Conservation (phyloP, 768 basidiomycete genomes). For the Suillus discolor region DNA sequence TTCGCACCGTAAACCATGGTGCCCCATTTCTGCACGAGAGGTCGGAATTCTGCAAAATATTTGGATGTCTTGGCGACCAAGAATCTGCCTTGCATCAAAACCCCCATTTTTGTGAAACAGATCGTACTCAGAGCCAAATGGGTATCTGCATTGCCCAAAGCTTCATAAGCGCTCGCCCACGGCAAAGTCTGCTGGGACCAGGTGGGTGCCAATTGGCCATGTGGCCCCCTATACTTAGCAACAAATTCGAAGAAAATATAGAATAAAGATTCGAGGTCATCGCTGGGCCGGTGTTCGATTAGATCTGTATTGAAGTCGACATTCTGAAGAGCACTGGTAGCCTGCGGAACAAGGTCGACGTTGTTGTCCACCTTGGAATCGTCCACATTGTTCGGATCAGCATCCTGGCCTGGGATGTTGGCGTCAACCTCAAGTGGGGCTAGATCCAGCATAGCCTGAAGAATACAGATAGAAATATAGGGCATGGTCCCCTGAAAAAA, state of each 20-base stretch:
- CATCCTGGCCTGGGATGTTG: not conserved
- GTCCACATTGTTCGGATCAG: not conserved
- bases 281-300: not conserved
- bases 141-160: not conserved
- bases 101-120: not conserved
- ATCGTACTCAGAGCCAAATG: not conserved
- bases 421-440: not conserved
- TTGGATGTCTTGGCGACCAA: not conserved
- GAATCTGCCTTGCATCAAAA: not conserved
- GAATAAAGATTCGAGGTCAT: not conserved
- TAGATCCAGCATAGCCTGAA: conserved; percentile 2
- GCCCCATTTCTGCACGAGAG: not conserved
- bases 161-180: not conserved
- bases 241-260: not conserved
- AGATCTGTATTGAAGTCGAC: not conserved
- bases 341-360: not conserved
- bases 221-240: not conserved
- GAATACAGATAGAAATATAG: conserved; percentile 3
- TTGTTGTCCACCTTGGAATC: not conserved
- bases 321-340: not conserved
- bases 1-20: not conserved
- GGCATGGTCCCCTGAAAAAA: conserved; percentile 11
- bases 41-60: not conserved
- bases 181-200: not conserved
- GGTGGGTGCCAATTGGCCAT: not conserved